Evolutionary conservation across 805 yeast genomes (phyloP).

Genomic region (Candida maesae): DNA sequence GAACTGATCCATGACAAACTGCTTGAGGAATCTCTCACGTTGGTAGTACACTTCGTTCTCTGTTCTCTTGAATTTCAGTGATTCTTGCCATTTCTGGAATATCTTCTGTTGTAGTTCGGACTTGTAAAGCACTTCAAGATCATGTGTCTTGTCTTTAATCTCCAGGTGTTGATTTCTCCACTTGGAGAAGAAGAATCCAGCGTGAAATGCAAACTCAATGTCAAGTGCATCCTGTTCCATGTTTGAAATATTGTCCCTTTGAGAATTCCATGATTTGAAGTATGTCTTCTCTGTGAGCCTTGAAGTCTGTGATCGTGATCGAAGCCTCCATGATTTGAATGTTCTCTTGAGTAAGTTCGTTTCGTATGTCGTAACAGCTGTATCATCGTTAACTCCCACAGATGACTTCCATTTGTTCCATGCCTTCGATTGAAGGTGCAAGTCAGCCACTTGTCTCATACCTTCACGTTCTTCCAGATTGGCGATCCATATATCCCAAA

Average conservation of each 20-base stretch:
- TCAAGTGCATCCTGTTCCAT: conserved; percentile 14
- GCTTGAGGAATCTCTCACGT: conserved; percentile 11
- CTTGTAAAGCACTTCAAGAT: conserved; percentile 3
- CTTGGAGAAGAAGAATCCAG: conserved; percentile 25
- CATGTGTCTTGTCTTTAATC: background rate
- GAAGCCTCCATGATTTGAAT: conserved; percentile 16
- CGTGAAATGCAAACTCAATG: conserved; percentile 21
- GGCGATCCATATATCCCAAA: conserved; percentile 21
- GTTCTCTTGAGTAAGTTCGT: conserved; percentile 1
- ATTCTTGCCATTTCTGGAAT: conserved; percentile 10
- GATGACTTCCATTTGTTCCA: conserved; percentile 18
- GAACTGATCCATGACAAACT: conserved; percentile 18
- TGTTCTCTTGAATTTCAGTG: conserved; percentile 3
- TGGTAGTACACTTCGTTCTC: conserved; percentile 8
- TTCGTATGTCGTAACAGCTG: conserved; percentile 9
- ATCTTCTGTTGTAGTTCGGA: conserved; percentile 1
- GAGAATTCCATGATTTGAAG: conserved; percentile 15
- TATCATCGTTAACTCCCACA: background rate
- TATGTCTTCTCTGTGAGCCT: background rate
- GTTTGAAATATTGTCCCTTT: background rate
- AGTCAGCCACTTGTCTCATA: conserved; percentile 13
- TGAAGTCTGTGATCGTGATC: background rate
- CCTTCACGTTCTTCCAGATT: conserved; percentile 11
- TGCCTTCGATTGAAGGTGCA: conserved; percentile 12
- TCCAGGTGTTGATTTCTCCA: conserved; percentile 16